Evolutionary conservation across 1,139 yeast species (phyloP), one percentile per base, ranked within the genome.

Genomic region (Yamadazyma taylorii): DNA sequence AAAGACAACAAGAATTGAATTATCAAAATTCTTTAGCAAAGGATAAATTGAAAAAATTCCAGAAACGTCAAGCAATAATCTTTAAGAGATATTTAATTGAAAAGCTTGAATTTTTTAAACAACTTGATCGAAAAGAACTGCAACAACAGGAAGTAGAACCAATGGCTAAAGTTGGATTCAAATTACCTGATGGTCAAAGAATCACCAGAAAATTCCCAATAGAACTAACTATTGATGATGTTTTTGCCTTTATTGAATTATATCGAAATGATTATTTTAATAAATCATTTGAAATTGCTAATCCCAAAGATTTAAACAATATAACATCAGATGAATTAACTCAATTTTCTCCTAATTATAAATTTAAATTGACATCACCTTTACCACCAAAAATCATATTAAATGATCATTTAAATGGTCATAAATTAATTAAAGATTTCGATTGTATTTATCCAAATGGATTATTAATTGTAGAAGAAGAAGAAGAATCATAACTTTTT

Each of bases 1-100:
- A 86, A 34, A 75, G 74, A 43, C 85, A 84, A 51, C 97, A 90
- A 61, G 94, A 88, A 51, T 65, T 76, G 32, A 89, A 94, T 24
- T 90, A 81, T 58, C 80, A 84, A 52, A 73, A 73, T 25, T 81
- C 95, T 1, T 64, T 90, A 37, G 74, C 73, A 4, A 67, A 70
- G 28, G 92, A 83, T 57, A 62, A 75, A 30, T 43, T 53, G 28
- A 66, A 66, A 49, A 64, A 62, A 40, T 47, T 51, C 19, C 53
- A 57, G 36, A 62, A 60, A 39, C 39, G 46, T 28, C 40, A 51
- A 24, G 60, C 59, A 32, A 50, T 53, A 25, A 43, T 55, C 30
- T 50, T 52, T 26, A 58, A 58, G 34, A 60, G 58, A 38, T 69
- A 61, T 47, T 52, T 68, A 39, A 44, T 64, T 34, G 80, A 79